Conservation (phyloP, 1,284 basidiomycete genomes). For the Schizophyllum amplum region DNA sequence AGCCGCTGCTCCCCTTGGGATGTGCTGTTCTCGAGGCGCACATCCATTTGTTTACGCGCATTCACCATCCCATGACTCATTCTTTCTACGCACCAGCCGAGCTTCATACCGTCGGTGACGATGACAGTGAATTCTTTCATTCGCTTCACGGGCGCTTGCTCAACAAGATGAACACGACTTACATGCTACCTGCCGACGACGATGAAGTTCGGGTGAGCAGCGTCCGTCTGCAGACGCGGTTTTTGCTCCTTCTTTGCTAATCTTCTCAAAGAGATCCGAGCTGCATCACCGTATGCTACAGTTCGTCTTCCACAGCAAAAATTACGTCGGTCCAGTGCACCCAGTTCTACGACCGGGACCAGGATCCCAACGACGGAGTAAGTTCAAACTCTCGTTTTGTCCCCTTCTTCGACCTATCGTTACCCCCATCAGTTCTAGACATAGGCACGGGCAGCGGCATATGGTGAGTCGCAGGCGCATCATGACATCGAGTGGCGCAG, state of each 20-base stretch:
- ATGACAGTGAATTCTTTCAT: background rate
- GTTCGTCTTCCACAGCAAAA: slow-evolving; percentile 54
- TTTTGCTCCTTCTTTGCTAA: background rate
- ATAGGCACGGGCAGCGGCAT: slow-evolving; percentile 57
- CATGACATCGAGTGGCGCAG: slow-evolving; percentile 5
- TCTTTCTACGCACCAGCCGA: background rate
- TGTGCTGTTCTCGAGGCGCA: background rate
- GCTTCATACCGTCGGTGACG: background rate
- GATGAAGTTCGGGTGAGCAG: slow-evolving; percentile 48
- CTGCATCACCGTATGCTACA: slow-evolving; percentile 54
- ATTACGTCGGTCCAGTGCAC: slow-evolving; percentile 55
- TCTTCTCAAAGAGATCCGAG: slow-evolving; percentile 44
- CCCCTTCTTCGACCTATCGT: slow-evolving; percentile 18
- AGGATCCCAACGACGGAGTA: slow-evolving; percentile 33
- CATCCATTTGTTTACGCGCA: background rate
- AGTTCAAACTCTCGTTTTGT: slow-evolving; percentile 8
- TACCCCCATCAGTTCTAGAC: slow-evolving; percentile 42
- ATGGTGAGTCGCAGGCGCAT: slow-evolving; percentile 32
- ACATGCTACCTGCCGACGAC: slow-evolving; percentile 53
- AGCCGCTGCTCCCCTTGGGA: background rate
- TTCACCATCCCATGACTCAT: background rate
- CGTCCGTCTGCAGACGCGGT: slow-evolving; percentile 1
- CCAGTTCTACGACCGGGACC: slow-evolving; percentile 37
- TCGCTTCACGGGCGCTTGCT: slow-evolving; percentile 34
- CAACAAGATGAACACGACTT: slow-evolving; percentile 41